phyloP scores from a whole-genome alignment of 2,329 filamentous ascomycete species.

The Colletotrichum destructivum region DNA sequence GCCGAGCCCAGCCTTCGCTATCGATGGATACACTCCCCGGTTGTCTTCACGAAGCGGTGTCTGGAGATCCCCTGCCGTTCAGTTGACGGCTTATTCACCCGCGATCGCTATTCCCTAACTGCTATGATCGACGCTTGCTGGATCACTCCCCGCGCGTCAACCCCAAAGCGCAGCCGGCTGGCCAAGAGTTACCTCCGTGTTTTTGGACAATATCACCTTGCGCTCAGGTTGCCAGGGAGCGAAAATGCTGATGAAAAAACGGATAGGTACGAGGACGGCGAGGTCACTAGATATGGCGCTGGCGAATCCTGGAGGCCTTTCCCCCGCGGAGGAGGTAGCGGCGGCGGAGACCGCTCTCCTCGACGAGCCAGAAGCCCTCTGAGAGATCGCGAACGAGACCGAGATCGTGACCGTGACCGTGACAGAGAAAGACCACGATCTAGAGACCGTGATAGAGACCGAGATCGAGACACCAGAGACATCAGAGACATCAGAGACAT shows the following conservation, averaged over 20 bases:
- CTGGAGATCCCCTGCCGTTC: too few relatives aligned
- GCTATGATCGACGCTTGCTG: background rate
- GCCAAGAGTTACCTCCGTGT: background rate
- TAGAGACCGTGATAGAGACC: slow-evolving; percentile 47
- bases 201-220: background rate
- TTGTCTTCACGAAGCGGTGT: background rate
- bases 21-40: background rate
- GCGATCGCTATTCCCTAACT: background rate
- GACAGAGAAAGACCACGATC: slow-evolving; percentile 58
- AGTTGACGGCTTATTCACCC: background rate
- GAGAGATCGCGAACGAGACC: slow-evolving; percentile 43
- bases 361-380: slow-evolving; percentile 52
- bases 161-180: background rate
- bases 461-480: slow-evolving; percentile 38
- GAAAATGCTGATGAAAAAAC: slow-evolving; percentile 13
- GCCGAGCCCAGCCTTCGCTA: background rate
- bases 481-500: slow-evolving; percentile 31
- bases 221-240: too few relatives aligned
- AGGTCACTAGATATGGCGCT: slow-evolving; percentile 74
- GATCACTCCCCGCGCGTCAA: background rate
- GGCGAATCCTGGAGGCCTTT: slow-evolving; percentile 74
- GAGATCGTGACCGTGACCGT: slow-evolving; percentile 41
- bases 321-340: slow-evolving; percentile 53
- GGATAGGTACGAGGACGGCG: slow-evolving; percentile 71
- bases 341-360: slow-evolving; percentile 58